Percentiles rank a stretch among this genome's conserved stretches.
phyloP scores from a whole-genome alignment of 495 filamentous ascomycete species.

The Annulohypoxylon stygium region DNA sequence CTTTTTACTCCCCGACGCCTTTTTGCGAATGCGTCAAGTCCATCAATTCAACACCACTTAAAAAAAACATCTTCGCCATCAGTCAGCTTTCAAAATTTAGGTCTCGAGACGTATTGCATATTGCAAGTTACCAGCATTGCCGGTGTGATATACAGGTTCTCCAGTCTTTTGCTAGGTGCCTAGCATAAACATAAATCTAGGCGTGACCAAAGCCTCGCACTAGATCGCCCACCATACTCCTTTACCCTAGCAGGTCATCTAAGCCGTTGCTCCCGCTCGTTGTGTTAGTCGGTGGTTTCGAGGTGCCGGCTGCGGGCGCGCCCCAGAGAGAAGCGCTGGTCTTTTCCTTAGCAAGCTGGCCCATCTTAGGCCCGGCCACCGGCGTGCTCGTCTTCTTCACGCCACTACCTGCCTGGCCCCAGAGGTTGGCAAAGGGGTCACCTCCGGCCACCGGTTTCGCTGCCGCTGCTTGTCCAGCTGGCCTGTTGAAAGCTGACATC shows the following conservation, averaged over 20 bases:
- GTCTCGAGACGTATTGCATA: conserved; percentile 4
- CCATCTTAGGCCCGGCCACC: conserved; percentile 77
- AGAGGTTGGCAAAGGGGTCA: conserved; percentile 91
- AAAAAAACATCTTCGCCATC: not conserved
- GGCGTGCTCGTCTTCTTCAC: conserved; percentile 79
- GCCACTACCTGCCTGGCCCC: conserved; percentile 80
- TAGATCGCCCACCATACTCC: not conserved
- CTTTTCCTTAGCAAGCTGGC: conserved; percentile 95
- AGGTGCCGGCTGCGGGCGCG: conserved; percentile 61
- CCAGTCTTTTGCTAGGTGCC: conserved; percentile 4
- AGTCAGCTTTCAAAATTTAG: conserved; percentile 14
- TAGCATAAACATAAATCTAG: conserved; percentile 15
- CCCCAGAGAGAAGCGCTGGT: conserved; percentile 96
- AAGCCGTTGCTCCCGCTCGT: conserved; percentile 52
- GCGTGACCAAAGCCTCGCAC: not conserved
- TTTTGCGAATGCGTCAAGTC: conserved; percentile 28
- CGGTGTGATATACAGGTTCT: conserved; percentile 29
- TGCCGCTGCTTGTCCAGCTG: conserved; percentile 58
- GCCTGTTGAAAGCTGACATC: conserved; percentile 53
- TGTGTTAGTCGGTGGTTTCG: conserved; percentile 52
- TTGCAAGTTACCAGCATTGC: conserved; percentile 18
- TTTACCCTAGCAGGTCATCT: conserved; percentile 61
- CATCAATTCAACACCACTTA: conserved; percentile 15
- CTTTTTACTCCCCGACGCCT: conserved; percentile 34
- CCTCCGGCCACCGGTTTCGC: conserved; percentile 69